These are phyloP conservation scores for Schizonepeta tenuifolia DNA, from an alignment of 257 asterid species.

Conservation along the genomic window DNA sequence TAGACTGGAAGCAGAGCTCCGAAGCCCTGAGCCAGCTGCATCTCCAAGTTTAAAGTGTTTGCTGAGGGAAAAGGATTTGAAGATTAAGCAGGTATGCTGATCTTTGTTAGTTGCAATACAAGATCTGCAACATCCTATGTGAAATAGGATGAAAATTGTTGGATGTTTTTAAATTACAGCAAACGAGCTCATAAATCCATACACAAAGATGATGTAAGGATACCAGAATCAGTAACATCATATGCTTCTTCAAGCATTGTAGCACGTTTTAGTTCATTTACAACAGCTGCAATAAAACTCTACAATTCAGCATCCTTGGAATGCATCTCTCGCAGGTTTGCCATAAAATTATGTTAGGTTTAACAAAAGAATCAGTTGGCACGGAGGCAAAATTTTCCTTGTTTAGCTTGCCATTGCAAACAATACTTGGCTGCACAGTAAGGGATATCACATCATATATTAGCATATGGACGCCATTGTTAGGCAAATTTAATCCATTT, in stretches of 20 bases:
- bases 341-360: not conserved
- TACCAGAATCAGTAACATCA: not conserved
- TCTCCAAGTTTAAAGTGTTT: slow-evolving; percentile 66
- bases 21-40: slow-evolving; percentile 71
- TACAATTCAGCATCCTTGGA: not conserved
- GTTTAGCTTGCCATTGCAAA: not conserved
- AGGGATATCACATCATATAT: not conserved
- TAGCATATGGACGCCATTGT: too few relatives aligned
- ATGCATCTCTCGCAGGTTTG: not conserved
- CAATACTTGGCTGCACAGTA: too few relatives aligned
- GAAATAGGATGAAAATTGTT: slow-evolving; percentile 2
- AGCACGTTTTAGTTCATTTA: not conserved
- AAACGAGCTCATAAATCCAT: slow-evolving; percentile 6
- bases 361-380: slow-evolving; percentile 3
- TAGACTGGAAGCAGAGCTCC: slow-evolving; percentile 91
- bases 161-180: not conserved
- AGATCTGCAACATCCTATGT: slow-evolving; percentile 13
- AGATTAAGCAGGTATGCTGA: slow-evolving; percentile 78
- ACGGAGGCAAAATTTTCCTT: not conserved
- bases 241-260: not conserved
- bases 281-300: not conserved
- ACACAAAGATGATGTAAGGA: not conserved
- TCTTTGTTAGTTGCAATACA: not conserved
- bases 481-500: too few relatives aligned
- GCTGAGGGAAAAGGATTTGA: slow-evolving; percentile 75